Evolutionary conservation across 2,329 filamentous ascomycete species (phyloP).

Genomic region (Diaporthe velutina): DNA sequence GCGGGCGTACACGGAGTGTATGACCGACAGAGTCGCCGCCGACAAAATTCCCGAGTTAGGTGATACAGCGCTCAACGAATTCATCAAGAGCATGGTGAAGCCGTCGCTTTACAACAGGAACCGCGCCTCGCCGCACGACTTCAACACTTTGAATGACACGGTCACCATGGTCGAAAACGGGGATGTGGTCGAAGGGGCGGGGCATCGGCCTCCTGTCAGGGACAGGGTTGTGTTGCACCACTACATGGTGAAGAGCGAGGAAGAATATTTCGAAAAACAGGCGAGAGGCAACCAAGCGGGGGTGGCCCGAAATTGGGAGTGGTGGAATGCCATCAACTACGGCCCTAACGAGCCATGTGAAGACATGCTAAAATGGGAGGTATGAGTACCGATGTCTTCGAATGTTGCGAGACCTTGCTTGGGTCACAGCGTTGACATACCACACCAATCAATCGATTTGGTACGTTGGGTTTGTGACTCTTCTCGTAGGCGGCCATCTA

Average conservation of each 20-base stretch:
- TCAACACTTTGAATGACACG: slow-evolving; percentile 40
- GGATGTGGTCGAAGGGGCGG: slow-evolving; percentile 39
- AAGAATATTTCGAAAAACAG: no score
- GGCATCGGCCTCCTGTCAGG: slow-evolving; percentile 46
- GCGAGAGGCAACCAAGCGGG: no score
- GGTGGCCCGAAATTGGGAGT: no score
- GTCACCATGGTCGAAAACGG: slow-evolving; percentile 46
- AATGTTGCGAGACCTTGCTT: no score
- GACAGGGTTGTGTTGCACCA: slow-evolving; percentile 49
- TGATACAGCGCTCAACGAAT: slow-evolving; percentile 40
- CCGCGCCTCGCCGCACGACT: slow-evolving; percentile 44
- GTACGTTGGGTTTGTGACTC: no score
- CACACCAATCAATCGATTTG: no score
- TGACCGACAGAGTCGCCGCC: not conserved
- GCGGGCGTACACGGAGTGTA: slow-evolving; percentile 45
- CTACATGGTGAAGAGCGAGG: slow-evolving; percentile 49
- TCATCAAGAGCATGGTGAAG: slow-evolving; percentile 19
- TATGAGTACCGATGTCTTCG: no score
- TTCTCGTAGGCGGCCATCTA: no score
- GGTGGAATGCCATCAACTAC: no score
- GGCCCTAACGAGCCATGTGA: no score
- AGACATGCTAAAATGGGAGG: no score
- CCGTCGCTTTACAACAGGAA: slow-evolving; percentile 19
- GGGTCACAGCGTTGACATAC: no score
- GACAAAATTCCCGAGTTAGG: slow-evolving; percentile 33